Conservation (phyloP, 768 basidiomycete genomes). For the Pulveroboletus sp. region DNA sequence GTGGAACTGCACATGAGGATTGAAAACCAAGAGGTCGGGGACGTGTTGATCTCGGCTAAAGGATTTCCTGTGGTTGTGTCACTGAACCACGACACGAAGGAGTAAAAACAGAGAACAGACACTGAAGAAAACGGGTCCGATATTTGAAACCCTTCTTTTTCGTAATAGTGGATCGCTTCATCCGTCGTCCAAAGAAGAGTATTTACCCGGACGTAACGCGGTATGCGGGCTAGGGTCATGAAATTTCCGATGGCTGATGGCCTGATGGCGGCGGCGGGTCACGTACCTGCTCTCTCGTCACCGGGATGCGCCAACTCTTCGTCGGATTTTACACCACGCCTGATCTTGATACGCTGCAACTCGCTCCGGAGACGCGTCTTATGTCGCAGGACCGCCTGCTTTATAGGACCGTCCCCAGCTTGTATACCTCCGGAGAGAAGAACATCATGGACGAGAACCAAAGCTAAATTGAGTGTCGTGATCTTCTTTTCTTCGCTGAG, state of each 20-base stretch:
- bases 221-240: conserved; percentile 54
- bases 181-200: conserved; percentile 63
- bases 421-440: conserved; percentile 84
- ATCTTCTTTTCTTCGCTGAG: conserved; percentile 74
- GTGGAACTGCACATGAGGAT: conserved; percentile 64
- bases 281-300: conserved; percentile 64
- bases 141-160: conserved; percentile 52
- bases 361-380: conserved; percentile 88
- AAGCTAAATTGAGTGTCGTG: conserved; percentile 69
- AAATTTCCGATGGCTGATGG: not conserved
- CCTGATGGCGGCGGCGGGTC: not conserved
- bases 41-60: conserved; percentile 81
- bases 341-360: conserved; percentile 80
- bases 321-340: conserved; percentile 63
- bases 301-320: conserved; percentile 59
- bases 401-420: conserved; percentile 86
- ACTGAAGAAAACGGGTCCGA: conserved; percentile 51
- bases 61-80: conserved; percentile 42
- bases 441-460: conserved; percentile 90
- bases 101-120: conserved; percentile 30
- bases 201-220: conserved; percentile 86
- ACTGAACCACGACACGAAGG: not conserved
- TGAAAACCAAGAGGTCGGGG: conserved; percentile 75
- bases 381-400: conserved; percentile 83
- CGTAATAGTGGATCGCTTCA: conserved; percentile 59